Evolutionary conservation across 495 filamentous ascomycete genomes (phyloP).

Genomic region (Xylona heveae): DNA sequence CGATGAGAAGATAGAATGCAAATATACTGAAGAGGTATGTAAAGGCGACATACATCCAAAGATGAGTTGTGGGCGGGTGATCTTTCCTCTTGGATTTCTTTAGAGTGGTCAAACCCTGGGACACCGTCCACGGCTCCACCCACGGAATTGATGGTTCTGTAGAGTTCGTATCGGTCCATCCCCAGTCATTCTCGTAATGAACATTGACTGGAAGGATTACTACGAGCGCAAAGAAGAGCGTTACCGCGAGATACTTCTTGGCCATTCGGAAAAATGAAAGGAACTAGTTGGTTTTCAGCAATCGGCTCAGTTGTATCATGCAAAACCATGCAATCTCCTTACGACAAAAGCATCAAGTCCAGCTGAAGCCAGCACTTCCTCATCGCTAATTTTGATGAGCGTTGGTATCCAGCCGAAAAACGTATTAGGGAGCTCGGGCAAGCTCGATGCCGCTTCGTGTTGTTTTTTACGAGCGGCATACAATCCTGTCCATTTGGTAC

Average conservation of each 20-base stretch:
- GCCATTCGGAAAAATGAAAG: slow-evolving; percentile 89
- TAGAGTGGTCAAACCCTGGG: not conserved
- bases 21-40: slow-evolving; percentile 76
- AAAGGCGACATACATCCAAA: slow-evolving; percentile 90
- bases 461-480: slow-evolving; percentile 76
- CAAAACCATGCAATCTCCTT: slow-evolving; percentile 13
- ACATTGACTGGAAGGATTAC: slow-evolving; percentile 77
- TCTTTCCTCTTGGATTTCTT: slow-evolving; percentile 14
- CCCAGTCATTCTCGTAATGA: slow-evolving; percentile 31
- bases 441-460: slow-evolving; percentile 38
- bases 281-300: slow-evolving; percentile 30
- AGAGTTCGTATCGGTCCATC: slow-evolving; percentile 15
- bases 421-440: slow-evolving; percentile 68
- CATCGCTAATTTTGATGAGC: slow-evolving; percentile 71
- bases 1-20: slow-evolving; percentile 61
- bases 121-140: slow-evolving; percentile 4
- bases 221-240: slow-evolving; percentile 57
- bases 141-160: slow-evolving; percentile 1
- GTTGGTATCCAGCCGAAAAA: slow-evolving; percentile 90
- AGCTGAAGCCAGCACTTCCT: slow-evolving; percentile 74
- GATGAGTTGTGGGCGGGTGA: slow-evolving; percentile 25
- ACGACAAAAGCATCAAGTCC: slow-evolving; percentile 92
- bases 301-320: not conserved
- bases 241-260: slow-evolving; percentile 54
- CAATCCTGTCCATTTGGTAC: slow-evolving; percentile 79